A percentile compares a stretch with the other conserved stretches of the same genome.
These are phyloP conservation scores for Amanita thiersii DNA, from an alignment of 768 basidiomycete species.

Conservation along the genomic window DNA sequence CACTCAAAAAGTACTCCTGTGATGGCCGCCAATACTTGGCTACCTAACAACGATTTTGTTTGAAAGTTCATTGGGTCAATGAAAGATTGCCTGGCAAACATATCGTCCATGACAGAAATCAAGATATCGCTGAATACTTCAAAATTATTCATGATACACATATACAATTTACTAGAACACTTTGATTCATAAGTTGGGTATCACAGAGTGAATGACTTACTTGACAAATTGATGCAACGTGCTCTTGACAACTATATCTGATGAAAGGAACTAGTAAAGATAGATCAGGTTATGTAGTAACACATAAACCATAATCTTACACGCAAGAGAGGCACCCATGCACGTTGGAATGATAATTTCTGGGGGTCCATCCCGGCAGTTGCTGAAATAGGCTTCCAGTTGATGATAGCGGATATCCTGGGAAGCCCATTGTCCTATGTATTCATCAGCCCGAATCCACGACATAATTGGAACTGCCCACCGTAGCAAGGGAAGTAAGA, in stretches of 20 bases:
- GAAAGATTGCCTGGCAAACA: conserved; percentile 28
- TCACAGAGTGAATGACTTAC: conserved; percentile 21
- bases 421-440: conserved; percentile 41
- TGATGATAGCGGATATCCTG: conserved; percentile 41
- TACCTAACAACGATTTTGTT: conserved; percentile 21
- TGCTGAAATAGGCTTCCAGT: conserved; percentile 33
- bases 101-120: conserved; percentile 27
- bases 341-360: conserved; percentile 51
- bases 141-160: conserved; percentile 36
- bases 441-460: neutral
- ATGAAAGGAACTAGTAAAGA: conserved; percentile 43
- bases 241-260: conserved; percentile 51
- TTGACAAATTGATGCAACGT: conserved; percentile 43
- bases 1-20: conserved; percentile 45
- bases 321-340: conserved; percentile 43
- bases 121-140: conserved; percentile 31
- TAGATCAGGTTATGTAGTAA: neutral
- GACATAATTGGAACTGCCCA: conserved; percentile 13
- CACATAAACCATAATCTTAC: conserved; percentile 19
- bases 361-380: conserved; percentile 23
- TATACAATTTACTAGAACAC: conserved; percentile 33
- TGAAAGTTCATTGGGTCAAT: conserved; percentile 15
- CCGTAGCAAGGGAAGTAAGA: conserved; percentile 27
- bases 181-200: conserved; percentile 4
- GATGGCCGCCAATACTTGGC: conserved; percentile 37